Percentiles rank a stretch among this genome's conserved stretches.
These are phyloP conservation scores for Hanseniaspora lachancei DNA, from an alignment of 805 yeast genomes.

Conservation along the genomic window DNA sequence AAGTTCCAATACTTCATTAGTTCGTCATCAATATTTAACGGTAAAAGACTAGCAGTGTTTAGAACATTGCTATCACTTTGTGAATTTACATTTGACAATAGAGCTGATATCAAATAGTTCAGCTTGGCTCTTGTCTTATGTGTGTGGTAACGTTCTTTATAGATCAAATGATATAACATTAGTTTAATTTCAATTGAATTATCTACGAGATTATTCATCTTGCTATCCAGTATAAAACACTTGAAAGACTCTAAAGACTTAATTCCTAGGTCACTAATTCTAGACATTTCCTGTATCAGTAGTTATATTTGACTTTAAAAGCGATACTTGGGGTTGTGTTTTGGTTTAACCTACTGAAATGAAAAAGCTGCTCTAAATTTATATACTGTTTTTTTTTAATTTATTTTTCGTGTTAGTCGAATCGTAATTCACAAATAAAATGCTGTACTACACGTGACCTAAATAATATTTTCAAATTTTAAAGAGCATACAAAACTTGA, in stretches of 20 bases:
- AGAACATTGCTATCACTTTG: neutral
- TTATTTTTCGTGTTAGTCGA: too few species aligned
- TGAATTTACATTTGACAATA: neutral
- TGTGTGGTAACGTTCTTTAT: constrained; percentile 1
- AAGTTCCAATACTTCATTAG: neutral
- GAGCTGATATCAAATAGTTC: neutral
- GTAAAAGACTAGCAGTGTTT: neutral
- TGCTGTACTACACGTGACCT: neutral
- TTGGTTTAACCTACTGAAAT: too few species aligned
- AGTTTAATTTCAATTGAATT: neutral
- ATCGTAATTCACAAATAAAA: neutral
- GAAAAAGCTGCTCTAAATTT: too few species aligned
- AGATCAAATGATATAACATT: neutral
- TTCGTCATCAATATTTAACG: neutral
- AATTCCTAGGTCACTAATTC: neutral
- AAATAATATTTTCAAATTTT: neutral
- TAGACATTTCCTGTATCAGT: neutral
- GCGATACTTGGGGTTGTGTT: too few species aligned
- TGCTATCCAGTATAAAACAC: constrained; percentile 6
- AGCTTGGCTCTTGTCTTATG: constrained; percentile 8
- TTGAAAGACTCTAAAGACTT: neutral
- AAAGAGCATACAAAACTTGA: neutral
- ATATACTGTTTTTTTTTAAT: too few species aligned
- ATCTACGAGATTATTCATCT: neutral
- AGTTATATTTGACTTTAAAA: too few species aligned